Percentiles rank a stretch among this genome's conserved stretches.
Evolutionary conservation across 805 yeast genomes (phyloP).

Genomic region (Wickerhamomyces canadensis): DNA sequence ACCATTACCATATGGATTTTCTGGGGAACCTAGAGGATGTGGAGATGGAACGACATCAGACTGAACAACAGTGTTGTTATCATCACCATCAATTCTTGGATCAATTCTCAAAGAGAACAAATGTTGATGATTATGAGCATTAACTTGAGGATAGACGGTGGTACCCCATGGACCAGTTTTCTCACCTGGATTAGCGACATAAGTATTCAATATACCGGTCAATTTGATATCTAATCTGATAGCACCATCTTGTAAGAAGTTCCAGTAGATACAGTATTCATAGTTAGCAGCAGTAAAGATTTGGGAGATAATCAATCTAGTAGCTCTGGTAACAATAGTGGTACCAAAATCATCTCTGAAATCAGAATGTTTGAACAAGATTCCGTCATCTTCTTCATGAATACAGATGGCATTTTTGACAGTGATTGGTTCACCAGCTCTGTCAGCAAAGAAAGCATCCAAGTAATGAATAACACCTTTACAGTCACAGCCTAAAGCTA

Average conservation of each 20-base stretch:
- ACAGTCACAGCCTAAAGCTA: constrained; percentile 77
- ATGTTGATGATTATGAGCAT: constrained; percentile 87
- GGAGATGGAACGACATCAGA: constrained; percentile 61
- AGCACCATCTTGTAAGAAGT: constrained; percentile 78
- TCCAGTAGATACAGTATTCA: constrained; percentile 83
- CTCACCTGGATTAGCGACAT: constrained; percentile 57
- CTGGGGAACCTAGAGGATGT: constrained; percentile 55
- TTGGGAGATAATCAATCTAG: constrained; percentile 68
- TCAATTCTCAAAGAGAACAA: constrained; percentile 71
- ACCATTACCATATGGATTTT: constrained; percentile 74
- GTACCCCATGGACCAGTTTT: constrained; percentile 75
- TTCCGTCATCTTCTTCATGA: constrained; percentile 83
- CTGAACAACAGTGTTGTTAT: constrained; percentile 66
- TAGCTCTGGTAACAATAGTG: constrained; percentile 69
- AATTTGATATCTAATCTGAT: constrained; percentile 73
- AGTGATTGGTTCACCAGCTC: constrained; percentile 63
- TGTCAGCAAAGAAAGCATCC: constrained; percentile 71
- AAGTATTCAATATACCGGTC: constrained; percentile 80
- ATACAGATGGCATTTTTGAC: constrained; percentile 76
- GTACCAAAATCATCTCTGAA: constrained; percentile 77
- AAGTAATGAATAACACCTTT: constrained; percentile 80
- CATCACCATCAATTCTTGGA: constrained; percentile 78
- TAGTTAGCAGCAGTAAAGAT: constrained; percentile 84
- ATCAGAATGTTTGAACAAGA: constrained; percentile 77
- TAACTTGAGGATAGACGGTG: constrained; percentile 70